Conservation (phyloP, 192 early-diverging fungal genomes). For the Coemansia sp. region DNA sequence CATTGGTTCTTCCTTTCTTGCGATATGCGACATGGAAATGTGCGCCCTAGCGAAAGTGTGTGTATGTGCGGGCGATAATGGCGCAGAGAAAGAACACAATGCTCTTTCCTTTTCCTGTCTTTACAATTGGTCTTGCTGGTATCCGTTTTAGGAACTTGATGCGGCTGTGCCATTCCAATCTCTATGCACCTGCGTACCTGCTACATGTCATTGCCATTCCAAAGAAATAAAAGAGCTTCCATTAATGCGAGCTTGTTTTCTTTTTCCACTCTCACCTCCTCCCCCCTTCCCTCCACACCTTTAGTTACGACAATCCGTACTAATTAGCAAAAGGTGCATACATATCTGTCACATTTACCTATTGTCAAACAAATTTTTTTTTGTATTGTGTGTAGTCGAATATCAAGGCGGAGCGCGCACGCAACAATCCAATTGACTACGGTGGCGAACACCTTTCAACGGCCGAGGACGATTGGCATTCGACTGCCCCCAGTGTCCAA, state of each 20-base stretch:
- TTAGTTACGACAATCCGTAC: not conserved
- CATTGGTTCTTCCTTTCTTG: not conserved
- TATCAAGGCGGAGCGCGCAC: constrained; percentile 8
- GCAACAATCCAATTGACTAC: constrained; percentile 7
- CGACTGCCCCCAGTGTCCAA: constrained; percentile 5
- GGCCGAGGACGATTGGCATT: constrained; percentile 1
- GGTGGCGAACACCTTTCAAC: not conserved
- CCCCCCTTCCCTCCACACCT: not conserved
- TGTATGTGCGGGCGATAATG: not conserved
- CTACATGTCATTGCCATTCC: not conserved
- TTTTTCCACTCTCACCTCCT: not conserved
- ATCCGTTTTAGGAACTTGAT: constrained; percentile 1
- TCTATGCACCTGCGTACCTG: not conserved
- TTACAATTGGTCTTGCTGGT: constrained; percentile 4
- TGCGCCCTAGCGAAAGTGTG: not conserved
- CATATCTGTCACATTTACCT: not conserved
- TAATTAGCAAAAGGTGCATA: not conserved
- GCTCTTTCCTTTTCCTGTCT: not conserved
- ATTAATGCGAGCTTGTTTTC: not conserved
- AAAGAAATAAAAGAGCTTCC: not conserved
- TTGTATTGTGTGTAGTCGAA: not conserved
- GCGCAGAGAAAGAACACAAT: not conserved
- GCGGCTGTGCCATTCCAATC: not conserved
- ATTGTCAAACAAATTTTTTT: not conserved
- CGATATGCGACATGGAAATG: not conserved